Evolutionary conservation across 768 basidiomycete genomes (phyloP).

Genomic region (Lepiota brunneoincarnata): DNA sequence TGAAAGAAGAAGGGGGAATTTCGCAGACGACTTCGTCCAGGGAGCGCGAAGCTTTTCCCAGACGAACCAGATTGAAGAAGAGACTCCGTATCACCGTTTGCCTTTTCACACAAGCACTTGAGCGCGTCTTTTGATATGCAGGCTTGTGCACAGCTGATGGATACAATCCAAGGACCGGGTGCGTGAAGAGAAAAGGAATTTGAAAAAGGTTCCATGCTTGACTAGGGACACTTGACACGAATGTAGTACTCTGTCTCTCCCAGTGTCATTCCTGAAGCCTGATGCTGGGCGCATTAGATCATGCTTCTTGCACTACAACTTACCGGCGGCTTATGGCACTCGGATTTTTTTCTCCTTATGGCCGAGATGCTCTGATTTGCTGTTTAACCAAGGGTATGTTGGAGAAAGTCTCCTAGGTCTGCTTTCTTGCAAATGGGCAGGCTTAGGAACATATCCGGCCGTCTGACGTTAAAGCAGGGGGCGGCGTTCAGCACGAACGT

Average conservation of each 20-base stretch:
- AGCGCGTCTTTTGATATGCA: background rate
- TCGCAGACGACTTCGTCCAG: background rate
- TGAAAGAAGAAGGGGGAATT: background rate
- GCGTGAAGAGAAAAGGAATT: background rate
- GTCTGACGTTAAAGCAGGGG: no score
- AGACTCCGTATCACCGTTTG: background rate
- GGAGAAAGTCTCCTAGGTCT: no score
- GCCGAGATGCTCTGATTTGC: background rate
- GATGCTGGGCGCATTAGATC: background rate
- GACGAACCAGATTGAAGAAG: background rate
- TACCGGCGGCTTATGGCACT: conserved; percentile 10
- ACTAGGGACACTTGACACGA: background rate
- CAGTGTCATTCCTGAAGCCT: background rate
- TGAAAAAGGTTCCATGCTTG: background rate
- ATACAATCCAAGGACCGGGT: background rate
- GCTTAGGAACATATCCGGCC: no score
- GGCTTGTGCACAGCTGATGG: background rate
- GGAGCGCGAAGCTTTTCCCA: background rate
- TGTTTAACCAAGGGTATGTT: background rate
- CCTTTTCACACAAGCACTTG: background rate
- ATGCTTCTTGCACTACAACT: background rate
- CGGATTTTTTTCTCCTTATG: conserved; percentile 5
- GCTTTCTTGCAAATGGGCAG: no score
- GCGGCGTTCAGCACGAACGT: no score
- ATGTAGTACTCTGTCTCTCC: background rate